Base-by-base conservation (phyloP, 352 stramenopile genomes). In the Pythium dissimile region DNA sequence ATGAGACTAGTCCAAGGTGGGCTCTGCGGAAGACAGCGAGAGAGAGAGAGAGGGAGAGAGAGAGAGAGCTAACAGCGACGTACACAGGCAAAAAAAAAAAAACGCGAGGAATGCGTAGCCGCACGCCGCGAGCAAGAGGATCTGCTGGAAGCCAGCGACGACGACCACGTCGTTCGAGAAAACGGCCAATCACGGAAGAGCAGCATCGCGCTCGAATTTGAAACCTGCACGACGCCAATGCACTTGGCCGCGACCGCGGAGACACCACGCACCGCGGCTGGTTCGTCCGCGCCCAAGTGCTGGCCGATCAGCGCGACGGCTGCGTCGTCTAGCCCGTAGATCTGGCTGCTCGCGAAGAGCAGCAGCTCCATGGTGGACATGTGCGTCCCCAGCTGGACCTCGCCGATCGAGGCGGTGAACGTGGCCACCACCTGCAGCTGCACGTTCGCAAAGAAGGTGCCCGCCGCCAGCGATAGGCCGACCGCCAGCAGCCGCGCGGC, bases 341-440 rank as follows among this genome's bases (percentile, higher is more conserved):
- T 77, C 6, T 72, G 77, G 26, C 59, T 98, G 21, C 73, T 86
- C 28, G 77, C 67, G 62, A 93, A 84, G 66, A 86, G 84, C 64
- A 92, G 84, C 34, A 89, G 60, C 65, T 90, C 82, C 68, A 91
- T 84, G 78, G 89, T 91, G 10, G 79, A 69, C 56, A 81, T 88
- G 59, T 91, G 77, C 20, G 83, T 71, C 18, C 74, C 78, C 11
- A 93, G 64, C 56, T 90, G 77, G 6, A 86, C 46, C 46, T 92
- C 72, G 26, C 75, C 74, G 59, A 89, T 80, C 21, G 47, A 69
- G 26, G 72, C 74, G 5, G 82, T 73, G 23, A 88, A 85, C 20
- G 90, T 50, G 43, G 79, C 75, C 72, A 93, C 86, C 41, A 72
- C 79, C 44, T 86, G 67, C 7, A 93, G 58, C 63, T 91, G 80